phyloP scores from a whole-genome alignment of 1,139 yeast species.

The Suhomyces kunorum region DNA sequence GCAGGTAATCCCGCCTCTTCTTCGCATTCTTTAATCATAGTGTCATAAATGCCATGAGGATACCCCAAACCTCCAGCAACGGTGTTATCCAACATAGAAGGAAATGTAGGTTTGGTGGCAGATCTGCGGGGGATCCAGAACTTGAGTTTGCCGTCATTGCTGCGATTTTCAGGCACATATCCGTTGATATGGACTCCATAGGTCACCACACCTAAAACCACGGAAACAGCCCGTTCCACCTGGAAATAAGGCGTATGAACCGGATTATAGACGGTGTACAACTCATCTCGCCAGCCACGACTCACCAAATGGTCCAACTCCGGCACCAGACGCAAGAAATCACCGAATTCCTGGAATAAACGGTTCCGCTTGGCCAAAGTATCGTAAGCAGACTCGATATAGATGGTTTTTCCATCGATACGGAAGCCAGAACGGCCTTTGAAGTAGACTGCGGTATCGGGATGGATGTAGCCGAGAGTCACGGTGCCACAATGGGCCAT shows the following conservation, averaged over 20 bases:
- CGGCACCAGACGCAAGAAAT: slow-evolving; percentile 38
- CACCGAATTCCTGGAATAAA: slow-evolving; percentile 48
- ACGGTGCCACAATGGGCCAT: slow-evolving; percentile 50
- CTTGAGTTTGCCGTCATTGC: slow-evolving; percentile 47
- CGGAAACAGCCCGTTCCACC: slow-evolving; percentile 80
- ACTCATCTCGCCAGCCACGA: slow-evolving; percentile 87
- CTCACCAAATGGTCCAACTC: slow-evolving; percentile 44
- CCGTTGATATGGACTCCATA: slow-evolving; percentile 91
- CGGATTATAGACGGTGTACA: slow-evolving; percentile 69
- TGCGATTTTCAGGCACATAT: slow-evolving; percentile 48
- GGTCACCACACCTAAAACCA: slow-evolving; percentile 79
- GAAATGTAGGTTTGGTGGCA: slow-evolving; percentile 76
- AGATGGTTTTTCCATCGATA: slow-evolving; percentile 30
- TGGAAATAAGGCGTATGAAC: slow-evolving; percentile 56
- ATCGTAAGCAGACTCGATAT: slow-evolving; percentile 37
- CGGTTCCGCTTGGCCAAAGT: slow-evolving; percentile 50
- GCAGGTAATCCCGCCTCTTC: slow-evolving; percentile 86
- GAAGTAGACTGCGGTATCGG: slow-evolving; percentile 46
- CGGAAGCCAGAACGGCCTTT: slow-evolving; percentile 34
- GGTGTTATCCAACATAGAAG: slow-evolving; percentile 88
- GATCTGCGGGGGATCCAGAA: slow-evolving; percentile 90
- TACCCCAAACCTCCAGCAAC: slow-evolving; percentile 94
- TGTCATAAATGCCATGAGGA: slow-evolving; percentile 74
- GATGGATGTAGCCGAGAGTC: slow-evolving; percentile 55
- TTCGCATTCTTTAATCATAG: slow-evolving; percentile 78